These are phyloP conservation scores for Leonotis leonurus DNA, from an alignment of 257 asterid genomes.

Conservation along the genomic window DNA sequence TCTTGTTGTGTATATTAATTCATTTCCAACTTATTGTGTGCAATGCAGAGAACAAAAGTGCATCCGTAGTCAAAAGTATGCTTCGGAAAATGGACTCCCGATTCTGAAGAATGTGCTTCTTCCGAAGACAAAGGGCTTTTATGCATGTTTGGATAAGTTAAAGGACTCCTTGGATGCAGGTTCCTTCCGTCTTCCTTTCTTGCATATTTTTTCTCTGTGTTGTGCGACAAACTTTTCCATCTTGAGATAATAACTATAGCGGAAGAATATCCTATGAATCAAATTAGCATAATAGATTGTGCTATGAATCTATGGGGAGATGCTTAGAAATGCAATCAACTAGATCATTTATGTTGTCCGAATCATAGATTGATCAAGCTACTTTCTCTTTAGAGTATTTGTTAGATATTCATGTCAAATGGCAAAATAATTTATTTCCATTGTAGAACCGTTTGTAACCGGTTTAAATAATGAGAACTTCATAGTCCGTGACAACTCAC, in stretches of 20 bases:
- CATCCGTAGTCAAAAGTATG: constrained; percentile 63
- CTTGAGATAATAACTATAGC: background rate
- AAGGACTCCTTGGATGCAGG: constrained; percentile 86
- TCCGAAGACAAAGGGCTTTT: constrained; percentile 82
- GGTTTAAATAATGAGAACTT: background rate
- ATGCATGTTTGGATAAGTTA: constrained; percentile 58
- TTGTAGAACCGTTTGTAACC: background rate
- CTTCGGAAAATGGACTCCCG: constrained; percentile 75
- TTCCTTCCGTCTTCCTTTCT: constrained; percentile 15
- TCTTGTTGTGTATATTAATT: background rate
- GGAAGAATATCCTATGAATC: background rate
- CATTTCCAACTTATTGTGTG: background rate
- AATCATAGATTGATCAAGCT: background rate
- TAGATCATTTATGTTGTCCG: background rate
- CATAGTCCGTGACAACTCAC: background rate
- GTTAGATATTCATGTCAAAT: background rate
- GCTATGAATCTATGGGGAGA: background rate
- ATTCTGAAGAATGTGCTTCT: constrained; percentile 70
- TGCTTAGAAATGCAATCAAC: background rate
- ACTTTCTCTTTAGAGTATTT: background rate
- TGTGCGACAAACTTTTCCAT: background rate
- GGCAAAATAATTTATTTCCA: background rate
- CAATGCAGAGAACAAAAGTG: constrained; percentile 78
- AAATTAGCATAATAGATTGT: background rate
- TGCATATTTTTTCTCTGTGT: background rate